Conservation (phyloP, 2,329 filamentous ascomycete genomes). For the Pyrenochaeta sp. region DNA sequence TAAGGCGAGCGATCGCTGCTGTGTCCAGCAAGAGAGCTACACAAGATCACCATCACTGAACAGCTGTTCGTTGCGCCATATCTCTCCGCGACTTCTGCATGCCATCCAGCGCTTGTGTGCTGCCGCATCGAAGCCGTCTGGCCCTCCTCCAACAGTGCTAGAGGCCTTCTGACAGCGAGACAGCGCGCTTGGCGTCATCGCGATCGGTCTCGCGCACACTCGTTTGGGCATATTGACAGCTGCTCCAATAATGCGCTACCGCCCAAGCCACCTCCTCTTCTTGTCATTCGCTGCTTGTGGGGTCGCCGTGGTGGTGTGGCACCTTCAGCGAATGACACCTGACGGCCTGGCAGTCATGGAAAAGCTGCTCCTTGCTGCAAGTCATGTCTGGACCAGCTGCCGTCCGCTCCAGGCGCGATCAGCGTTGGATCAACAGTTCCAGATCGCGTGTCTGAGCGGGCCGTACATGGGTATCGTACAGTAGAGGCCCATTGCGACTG, state of each 20-base stretch:
- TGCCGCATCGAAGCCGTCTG: neutral
- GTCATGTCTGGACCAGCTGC: constrained; percentile 31
- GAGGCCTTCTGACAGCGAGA: constrained; percentile 16
- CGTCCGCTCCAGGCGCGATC: constrained; percentile 16
- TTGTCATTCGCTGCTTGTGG: constrained; percentile 28
- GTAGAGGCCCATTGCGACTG: constrained; percentile 4
- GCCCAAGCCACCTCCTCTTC: constrained; percentile 31
- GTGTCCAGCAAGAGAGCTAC: constrained; percentile 18
- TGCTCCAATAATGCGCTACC: constrained; percentile 21
- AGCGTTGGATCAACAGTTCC: constrained; percentile 24
- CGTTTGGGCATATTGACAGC: constrained; percentile 32
- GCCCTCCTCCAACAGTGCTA: neutral
- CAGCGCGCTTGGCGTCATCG: constrained; percentile 37
- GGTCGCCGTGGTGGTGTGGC: constrained; percentile 22
- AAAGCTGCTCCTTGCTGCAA: constrained; percentile 35
- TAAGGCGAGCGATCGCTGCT: constrained; percentile 36
- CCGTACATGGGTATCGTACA: neutral
- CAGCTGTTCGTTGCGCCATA: constrained; percentile 32
- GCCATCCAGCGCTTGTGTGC: neutral
- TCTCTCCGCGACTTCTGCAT: constrained; percentile 2
- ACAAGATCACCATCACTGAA: constrained; percentile 32
- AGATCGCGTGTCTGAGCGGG: constrained; percentile 22
- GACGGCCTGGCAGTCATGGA: constrained; percentile 21
- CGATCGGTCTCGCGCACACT: constrained; percentile 33
- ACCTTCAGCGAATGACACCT: constrained; percentile 24